Conservation (phyloP, 352 stramenopile species). For the Globisporangium mamillatum region DNA sequence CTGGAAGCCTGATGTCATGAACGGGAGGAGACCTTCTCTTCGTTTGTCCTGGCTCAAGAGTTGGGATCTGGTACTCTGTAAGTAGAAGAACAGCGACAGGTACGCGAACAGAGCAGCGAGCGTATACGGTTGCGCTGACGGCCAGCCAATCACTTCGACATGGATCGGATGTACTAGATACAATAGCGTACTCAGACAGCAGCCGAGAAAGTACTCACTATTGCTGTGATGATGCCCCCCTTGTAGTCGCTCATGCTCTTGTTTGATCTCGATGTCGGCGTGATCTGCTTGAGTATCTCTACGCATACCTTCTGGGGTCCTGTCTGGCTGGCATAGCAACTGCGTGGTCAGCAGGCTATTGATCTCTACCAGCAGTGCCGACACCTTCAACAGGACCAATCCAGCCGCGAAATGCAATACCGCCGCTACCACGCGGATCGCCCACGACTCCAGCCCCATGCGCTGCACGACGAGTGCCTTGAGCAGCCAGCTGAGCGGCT, state of each 20-base stretch:
- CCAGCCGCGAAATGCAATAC: slow-evolving; percentile 37
- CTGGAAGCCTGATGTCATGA: not conserved
- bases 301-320: not conserved
- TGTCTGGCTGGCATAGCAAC: not conserved
- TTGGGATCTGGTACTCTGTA: slow-evolving; percentile 6
- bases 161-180: slow-evolving; percentile 61
- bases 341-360: slow-evolving; percentile 4
- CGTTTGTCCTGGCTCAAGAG: not conserved
- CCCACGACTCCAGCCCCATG: slow-evolving; percentile 35
- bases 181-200: slow-evolving; percentile 41
- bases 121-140: slow-evolving; percentile 66
- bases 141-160: slow-evolving; percentile 18
- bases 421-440: slow-evolving; percentile 41
- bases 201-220: slow-evolving; percentile 16
- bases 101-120: slow-evolving; percentile 50
- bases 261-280: not conserved
- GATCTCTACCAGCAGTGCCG: slow-evolving; percentile 28
- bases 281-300: not conserved
- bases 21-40: not conserved
- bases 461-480: slow-evolving; percentile 45
- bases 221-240: too few species aligned
- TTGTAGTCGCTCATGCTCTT: not conserved
- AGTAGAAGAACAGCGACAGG: slow-evolving; percentile 36
- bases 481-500: slow-evolving; percentile 63
- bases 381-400: slow-evolving; percentile 25